Percentiles rank a stretch among this genome's conserved stretches.
Conservation (phyloP, 192 early-diverging fungal genomes). For the Haplosporangium gracile region DNA sequence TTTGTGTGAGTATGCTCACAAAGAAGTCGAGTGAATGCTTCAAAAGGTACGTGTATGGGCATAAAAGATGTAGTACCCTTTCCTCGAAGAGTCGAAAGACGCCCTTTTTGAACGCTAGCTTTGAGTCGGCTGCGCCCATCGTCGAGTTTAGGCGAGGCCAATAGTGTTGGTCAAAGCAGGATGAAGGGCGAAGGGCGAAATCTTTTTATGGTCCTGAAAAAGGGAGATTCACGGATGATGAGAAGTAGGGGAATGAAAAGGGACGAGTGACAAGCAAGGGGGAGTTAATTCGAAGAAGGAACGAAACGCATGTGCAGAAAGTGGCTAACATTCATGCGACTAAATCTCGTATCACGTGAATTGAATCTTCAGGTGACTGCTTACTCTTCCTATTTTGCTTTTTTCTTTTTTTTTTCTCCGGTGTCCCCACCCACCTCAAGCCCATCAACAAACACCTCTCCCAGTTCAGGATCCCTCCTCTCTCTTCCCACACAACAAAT, state of each 20-base stretch:
- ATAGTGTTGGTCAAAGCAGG: neutral
- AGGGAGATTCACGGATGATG: neutral
- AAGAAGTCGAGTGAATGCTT: no score
- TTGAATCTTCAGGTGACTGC: neutral
- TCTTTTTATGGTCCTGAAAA: neutral
- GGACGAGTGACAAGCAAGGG: neutral
- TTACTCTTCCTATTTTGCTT: neutral
- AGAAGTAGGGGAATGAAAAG: neutral
- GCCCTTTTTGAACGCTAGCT: constrained; percentile 88
- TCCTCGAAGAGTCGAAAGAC: constrained; percentile 90
- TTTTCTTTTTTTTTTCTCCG: neutral
- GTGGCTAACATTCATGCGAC: neutral
- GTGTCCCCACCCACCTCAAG: no score
- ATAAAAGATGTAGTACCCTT: constrained; percentile 63
- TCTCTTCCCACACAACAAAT: neutral
- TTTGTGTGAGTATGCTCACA: no score
- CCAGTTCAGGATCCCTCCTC: neutral
- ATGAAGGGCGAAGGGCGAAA: neutral
- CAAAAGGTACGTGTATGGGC: neutral
- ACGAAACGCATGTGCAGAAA: neutral
- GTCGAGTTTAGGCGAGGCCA: constrained; percentile 5
- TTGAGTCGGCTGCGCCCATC: constrained; percentile 92
- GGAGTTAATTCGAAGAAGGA: neutral
- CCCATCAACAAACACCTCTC: neutral
- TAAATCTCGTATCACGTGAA: neutral